These are phyloP conservation scores for Lipomyces sp. DNA, from an alignment of 805 yeast species.

Conservation along the genomic window DNA sequence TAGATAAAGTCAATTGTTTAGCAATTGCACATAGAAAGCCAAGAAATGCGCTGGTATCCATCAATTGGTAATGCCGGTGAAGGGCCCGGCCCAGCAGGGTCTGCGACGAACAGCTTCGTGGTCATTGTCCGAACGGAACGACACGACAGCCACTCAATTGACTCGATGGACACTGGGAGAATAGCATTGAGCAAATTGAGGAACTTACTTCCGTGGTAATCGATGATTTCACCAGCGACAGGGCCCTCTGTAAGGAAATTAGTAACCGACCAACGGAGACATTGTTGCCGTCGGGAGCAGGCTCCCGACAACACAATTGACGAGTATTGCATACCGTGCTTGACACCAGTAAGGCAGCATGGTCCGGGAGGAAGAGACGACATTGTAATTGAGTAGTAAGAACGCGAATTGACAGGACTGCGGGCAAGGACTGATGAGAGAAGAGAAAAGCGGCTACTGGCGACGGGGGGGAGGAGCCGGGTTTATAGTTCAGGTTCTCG, in stretches of 20 bases:
- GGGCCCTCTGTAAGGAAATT: constrained; percentile 28
- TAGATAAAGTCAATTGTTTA: background rate
- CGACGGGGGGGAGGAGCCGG: too few relatives aligned
- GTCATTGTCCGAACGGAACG: background rate
- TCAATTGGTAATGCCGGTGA: background rate
- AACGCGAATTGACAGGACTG: too few relatives aligned
- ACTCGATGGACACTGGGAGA: background rate
- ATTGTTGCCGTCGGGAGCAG: too few relatives aligned
- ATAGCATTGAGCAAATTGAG: background rate
- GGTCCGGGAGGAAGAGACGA: constrained; percentile 27
- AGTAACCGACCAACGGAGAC: too few relatives aligned
- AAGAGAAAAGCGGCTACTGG: background rate
- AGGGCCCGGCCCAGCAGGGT: background rate
- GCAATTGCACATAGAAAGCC: background rate
- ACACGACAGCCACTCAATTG: background rate
- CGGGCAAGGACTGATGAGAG: background rate
- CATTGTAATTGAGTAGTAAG: constrained; percentile 9
- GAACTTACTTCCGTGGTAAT: constrained; percentile 28
- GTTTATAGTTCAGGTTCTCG: too few relatives aligned
- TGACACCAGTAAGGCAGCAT: constrained; percentile 29
- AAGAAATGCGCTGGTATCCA: background rate
- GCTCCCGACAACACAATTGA: background rate
- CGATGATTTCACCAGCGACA: constrained; percentile 25
- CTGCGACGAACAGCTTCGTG: too few relatives aligned
- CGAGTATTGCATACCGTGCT: constrained; percentile 22